Evolutionary conservation across 345 rosid genomes (phyloP).

Genomic region (Salix suchowensis): DNA sequence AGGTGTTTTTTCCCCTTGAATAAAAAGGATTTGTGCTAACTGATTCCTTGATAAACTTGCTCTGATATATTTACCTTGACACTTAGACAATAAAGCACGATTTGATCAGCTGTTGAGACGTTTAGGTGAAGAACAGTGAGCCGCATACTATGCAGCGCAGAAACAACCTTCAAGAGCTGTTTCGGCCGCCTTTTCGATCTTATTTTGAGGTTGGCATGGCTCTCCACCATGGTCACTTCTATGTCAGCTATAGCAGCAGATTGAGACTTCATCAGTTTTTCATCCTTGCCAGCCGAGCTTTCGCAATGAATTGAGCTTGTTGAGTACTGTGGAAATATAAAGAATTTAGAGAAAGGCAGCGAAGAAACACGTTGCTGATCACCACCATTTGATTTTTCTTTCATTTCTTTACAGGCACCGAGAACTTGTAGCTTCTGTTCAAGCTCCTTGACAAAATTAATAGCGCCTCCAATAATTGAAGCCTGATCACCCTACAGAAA

Average conservation of each 20-base stretch:
- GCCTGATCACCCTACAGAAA: conserved; percentile 45
- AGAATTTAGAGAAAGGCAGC: conserved; percentile 52
- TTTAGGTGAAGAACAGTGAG: conserved; percentile 75
- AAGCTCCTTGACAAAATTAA: conserved; percentile 46
- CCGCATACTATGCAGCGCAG: conserved; percentile 59
- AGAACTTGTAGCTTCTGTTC: conserved; percentile 34
- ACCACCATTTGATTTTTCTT: conserved; percentile 21
- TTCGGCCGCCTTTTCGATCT: conserved; percentile 62
- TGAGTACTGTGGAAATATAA: conserved; percentile 63
- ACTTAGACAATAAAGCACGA: conserved; percentile 69
- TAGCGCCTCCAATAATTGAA: conserved; percentile 49
- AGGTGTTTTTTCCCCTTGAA: too few relatives aligned
- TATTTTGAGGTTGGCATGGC: conserved; percentile 76
- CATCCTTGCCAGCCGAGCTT: conserved; percentile 16
- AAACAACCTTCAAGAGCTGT: conserved; percentile 62
- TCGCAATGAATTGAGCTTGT: conserved; percentile 21
- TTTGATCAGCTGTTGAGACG: conserved; percentile 56
- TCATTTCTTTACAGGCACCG: conserved; percentile 27
- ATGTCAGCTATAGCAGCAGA: conserved; percentile 48
- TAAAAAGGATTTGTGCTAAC: too few relatives aligned
- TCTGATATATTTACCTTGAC: conserved; percentile 52
- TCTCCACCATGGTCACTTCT: conserved; percentile 80
- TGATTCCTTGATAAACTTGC: too few relatives aligned
- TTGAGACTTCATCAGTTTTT: not conserved
- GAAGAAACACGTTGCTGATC: conserved; percentile 9